Conservation (phyloP, 2,329 filamentous ascomycete genomes). For the Trichoderma harzianum region DNA sequence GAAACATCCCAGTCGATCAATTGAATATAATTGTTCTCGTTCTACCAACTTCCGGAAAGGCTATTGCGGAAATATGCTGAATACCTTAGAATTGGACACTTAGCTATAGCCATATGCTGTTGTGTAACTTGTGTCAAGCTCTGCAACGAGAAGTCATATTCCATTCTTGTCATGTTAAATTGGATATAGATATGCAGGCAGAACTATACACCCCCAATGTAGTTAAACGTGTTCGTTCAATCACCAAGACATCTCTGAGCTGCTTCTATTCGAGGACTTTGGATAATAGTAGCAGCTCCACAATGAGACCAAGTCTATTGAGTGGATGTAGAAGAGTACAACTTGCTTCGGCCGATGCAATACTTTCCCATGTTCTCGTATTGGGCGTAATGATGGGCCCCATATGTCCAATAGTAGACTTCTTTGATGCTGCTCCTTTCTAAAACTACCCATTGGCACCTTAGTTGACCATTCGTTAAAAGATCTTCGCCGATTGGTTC, state of each 20-base stretch:
- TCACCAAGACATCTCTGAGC: background rate
- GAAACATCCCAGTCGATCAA: background rate
- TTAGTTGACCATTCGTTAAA: background rate
- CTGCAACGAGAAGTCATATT: background rate
- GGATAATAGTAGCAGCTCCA: background rate
- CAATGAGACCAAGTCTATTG: background rate
- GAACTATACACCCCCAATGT: no score
- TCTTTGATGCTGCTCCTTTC: background rate
- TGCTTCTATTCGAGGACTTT: background rate
- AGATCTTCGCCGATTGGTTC: background rate
- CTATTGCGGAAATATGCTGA: rapidly evolving
- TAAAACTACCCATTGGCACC: background rate
- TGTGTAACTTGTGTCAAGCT: background rate
- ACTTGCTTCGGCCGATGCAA: background rate
- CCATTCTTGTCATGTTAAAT: no score
- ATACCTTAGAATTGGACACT: background rate
- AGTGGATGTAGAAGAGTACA: background rate
- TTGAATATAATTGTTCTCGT: background rate
- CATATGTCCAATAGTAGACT: background rate
- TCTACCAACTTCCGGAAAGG: background rate
- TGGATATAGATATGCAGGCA: no score
- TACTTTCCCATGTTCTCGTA: background rate
- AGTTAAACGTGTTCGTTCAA: no score
- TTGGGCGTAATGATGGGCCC: background rate
- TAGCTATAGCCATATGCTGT: background rate